Conservation (phyloP, 768 basidiomycete species). For the Boletus rubroflammeus region DNA sequence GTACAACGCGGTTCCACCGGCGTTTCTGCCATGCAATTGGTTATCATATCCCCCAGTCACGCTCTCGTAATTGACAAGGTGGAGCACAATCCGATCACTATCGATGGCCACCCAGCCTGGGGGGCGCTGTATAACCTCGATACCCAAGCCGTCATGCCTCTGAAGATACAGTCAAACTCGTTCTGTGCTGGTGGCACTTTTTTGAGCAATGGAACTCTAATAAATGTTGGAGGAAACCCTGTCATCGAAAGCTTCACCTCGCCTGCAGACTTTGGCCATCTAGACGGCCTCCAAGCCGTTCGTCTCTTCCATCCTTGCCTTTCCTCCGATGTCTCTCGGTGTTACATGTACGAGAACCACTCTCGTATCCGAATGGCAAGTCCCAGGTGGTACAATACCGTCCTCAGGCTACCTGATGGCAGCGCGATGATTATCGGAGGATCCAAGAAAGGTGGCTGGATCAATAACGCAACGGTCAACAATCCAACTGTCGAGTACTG, state of each 20-base stretch:
- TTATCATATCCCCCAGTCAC: constrained; percentile 63
- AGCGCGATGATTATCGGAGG: constrained; percentile 83
- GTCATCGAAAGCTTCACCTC: constrained; percentile 62
- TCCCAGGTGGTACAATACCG: constrained; percentile 80
- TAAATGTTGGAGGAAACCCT: constrained; percentile 82
- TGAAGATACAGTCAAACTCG: constrained; percentile 72
- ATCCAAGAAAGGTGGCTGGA: constrained; percentile 80
- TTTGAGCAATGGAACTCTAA: constrained; percentile 68
- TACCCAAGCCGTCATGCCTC: constrained; percentile 57
- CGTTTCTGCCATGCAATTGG: constrained; percentile 75
- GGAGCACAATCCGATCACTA: constrained; percentile 75
- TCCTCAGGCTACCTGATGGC: constrained; percentile 67
- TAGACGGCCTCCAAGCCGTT: constrained; percentile 69
- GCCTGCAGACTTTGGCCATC: constrained; percentile 71
- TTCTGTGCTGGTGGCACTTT: constrained; percentile 85
- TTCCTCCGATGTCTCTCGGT: constrained; percentile 42
- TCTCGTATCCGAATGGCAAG: constrained; percentile 64
- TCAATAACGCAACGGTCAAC: constrained; percentile 76
- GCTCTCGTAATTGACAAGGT: constrained; percentile 80
- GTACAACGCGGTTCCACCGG: constrained; percentile 67
- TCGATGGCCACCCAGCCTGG: constrained; percentile 80
- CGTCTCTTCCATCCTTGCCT: constrained; percentile 70
- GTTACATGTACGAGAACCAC: constrained; percentile 66
- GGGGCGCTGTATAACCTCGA: constrained; percentile 68
- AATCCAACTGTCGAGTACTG: constrained; percentile 82